Percentiles rank a stretch among this genome's conserved stretches.
phyloP scores from a whole-genome alignment of 192 early-diverging fungal species.

The Dissophora ornata region DNA sequence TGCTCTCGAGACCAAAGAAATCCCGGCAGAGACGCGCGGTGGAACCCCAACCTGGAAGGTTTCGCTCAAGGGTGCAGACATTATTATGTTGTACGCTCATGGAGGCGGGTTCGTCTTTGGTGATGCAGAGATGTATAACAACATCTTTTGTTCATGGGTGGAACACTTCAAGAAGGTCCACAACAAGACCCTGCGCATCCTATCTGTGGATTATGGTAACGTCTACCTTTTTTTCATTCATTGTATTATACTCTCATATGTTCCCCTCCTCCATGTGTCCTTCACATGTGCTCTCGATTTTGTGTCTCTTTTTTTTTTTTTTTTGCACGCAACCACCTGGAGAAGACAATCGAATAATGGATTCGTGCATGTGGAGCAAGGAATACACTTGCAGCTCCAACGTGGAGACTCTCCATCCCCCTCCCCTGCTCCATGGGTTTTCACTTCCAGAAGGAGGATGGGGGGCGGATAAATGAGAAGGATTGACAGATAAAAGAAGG shows the following conservation, averaged over 20 bases:
- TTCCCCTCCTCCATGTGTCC: not conserved
- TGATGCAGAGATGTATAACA: conserved; percentile 56
- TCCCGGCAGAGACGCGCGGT: conserved; percentile 48
- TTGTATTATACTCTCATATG: not conserved
- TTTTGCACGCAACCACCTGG: not conserved
- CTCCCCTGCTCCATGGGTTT: too few species aligned
- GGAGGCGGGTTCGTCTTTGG: conserved; percentile 54
- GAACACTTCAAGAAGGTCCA: conserved; percentile 49
- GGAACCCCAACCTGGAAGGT: conserved; percentile 46
- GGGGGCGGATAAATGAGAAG: too few species aligned
- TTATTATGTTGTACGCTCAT: conserved; percentile 50
- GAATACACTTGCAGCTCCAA: too few species aligned
- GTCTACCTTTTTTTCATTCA: not conserved
- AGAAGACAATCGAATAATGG: too few species aligned
- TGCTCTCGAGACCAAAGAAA: conserved; percentile 51
- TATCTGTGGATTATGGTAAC: conserved; percentile 49
- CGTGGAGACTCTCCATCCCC: too few species aligned
- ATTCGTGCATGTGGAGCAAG: too few species aligned
- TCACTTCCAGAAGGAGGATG: too few species aligned
- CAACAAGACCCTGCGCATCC: conserved; percentile 46
- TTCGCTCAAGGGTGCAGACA: conserved; percentile 47
- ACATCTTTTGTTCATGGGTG: conserved; percentile 54
- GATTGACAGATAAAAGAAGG: too few species aligned
- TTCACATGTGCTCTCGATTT: conserved; percentile 12
- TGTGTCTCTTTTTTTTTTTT: conserved; percentile 12